Conservation (phyloP, 2,329 filamentous ascomycete genomes). For the Colletotrichum abscissum region DNA sequence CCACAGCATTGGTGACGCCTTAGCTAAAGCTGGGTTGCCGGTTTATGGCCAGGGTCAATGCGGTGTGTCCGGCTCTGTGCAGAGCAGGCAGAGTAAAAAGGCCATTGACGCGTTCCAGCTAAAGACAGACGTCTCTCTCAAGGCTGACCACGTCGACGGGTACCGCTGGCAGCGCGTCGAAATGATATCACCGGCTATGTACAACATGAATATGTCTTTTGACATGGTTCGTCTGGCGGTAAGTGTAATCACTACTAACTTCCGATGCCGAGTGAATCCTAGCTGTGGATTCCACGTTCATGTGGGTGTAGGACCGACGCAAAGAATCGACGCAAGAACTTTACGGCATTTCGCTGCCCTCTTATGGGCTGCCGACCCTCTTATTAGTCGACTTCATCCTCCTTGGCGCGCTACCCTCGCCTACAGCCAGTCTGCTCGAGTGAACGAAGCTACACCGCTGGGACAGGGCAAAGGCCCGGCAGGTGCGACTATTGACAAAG, state of each 20-base stretch:
- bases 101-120: slow-evolving; percentile 17
- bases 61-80: slow-evolving; percentile 12
- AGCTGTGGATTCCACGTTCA: slow-evolving; percentile 51
- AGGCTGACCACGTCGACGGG: slow-evolving; percentile 17
- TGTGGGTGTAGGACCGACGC: slow-evolving; percentile 45
- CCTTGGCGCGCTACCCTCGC: slow-evolving; percentile 42
- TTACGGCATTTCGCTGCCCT: slow-evolving; percentile 46
- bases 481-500: slow-evolving; percentile 18
- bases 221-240: slow-evolving; percentile 45
- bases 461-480: slow-evolving; percentile 5
- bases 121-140: slow-evolving; percentile 11
- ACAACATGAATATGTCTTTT: slow-evolving; percentile 42
- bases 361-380: slow-evolving; percentile 49
- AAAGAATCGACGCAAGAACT: slow-evolving; percentile 42
- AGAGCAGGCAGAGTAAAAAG: slow-evolving; percentile 8
- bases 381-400: slow-evolving; percentile 48
- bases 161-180: slow-evolving; percentile 43
- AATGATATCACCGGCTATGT: slow-evolving; percentile 47
- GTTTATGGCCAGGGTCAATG: neutral
- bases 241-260: slow-evolving; percentile 44
- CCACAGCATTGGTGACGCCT: neutral
- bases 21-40: slow-evolving; percentile 27
- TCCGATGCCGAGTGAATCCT: slow-evolving; percentile 47
- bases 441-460: slow-evolving; percentile 1
- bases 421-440: slow-evolving; percentile 31